A percentile compares a stretch with the other conserved stretches of the same genome.
Evolutionary conservation across 1,139 yeast species (phyloP).

Genomic region (Blastobotrys buckinghamii): DNA sequence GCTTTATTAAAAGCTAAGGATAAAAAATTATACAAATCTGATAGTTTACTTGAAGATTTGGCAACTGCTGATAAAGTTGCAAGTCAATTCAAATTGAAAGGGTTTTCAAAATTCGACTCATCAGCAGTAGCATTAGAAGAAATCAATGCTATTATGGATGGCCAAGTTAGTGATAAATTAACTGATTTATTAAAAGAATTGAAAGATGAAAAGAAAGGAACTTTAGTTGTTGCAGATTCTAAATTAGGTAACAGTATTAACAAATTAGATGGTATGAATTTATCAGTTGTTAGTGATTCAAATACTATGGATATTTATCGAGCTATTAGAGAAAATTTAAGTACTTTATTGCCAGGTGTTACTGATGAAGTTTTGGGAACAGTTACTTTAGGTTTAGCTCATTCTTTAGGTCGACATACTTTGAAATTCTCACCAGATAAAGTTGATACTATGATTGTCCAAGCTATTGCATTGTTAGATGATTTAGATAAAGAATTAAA

Average conservation of each 20-base stretch:
- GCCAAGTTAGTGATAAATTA: conserved; percentile 84
- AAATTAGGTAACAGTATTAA: conserved; percentile 95
- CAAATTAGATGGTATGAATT: conserved; percentile 78
- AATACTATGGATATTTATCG: conserved; percentile 92
- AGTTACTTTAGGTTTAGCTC: conserved; percentile 90
- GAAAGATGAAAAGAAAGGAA: conserved; percentile 83
- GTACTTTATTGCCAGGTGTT: conserved; percentile 90
- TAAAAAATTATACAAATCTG: conserved; percentile 89
- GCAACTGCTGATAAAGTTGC: conserved; percentile 78
- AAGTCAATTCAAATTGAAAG: conserved; percentile 78
- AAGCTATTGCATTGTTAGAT: conserved; percentile 94
- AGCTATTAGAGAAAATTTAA: conserved; percentile 89
- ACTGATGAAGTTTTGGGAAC: conserved; percentile 78
- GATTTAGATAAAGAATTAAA: conserved; percentile 96
- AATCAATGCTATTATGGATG: conserved; percentile 86
- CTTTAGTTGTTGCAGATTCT: conserved; percentile 88
- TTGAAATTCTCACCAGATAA: conserved; percentile 96
- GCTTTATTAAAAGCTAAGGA: conserved; percentile 96
- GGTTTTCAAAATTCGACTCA: conserved; percentile 87
- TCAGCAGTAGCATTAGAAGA: conserved; percentile 97
- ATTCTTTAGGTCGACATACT: conserved; percentile 96
- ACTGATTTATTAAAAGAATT: conserved; percentile 70
- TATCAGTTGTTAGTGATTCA: conserved; percentile 88
- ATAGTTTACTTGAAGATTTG: conserved; percentile 68
- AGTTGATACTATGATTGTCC: conserved; percentile 97